These are phyloP conservation scores for Calocybe gangraenosa DNA, from an alignment of 768 basidiomycete species.

Conservation along the genomic window DNA sequence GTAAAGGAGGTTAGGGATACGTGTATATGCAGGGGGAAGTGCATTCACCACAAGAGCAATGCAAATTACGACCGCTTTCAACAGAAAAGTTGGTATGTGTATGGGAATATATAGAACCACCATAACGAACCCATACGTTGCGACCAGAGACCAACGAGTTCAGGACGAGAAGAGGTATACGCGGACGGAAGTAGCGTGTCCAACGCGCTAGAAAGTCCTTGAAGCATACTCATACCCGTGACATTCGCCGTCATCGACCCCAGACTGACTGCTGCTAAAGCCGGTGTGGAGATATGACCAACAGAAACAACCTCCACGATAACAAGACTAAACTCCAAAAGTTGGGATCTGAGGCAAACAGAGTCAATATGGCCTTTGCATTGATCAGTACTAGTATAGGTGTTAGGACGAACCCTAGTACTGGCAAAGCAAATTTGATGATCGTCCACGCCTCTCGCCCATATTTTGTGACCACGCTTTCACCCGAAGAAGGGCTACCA, in stretches of 20 bases:
- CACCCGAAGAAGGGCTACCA: too few relatives aligned
- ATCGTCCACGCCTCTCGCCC: too few relatives aligned
- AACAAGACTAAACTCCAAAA: conserved; percentile 82
- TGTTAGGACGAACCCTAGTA: too few relatives aligned
- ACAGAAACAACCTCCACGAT: conserved; percentile 80
- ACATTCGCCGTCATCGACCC: conserved; percentile 68
- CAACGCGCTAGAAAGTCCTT: conserved; percentile 76
- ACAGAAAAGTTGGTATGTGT: background rate
- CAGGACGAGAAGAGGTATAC: conserved; percentile 82
- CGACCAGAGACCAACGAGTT: conserved; percentile 85
- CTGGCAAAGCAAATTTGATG: too few relatives aligned
- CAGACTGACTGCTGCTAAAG: conserved; percentile 77
- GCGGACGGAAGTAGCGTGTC: conserved; percentile 92
- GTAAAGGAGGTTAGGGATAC: background rate
- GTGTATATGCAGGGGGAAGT: conserved; percentile 3
- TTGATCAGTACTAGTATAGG: too few relatives aligned
- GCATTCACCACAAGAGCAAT: conserved; percentile 50
- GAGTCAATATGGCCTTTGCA: background rate
- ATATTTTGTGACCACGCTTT: too few relatives aligned
- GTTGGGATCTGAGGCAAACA: conserved; percentile 47
- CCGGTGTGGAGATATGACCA: conserved; percentile 83
- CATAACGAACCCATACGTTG: conserved; percentile 70
- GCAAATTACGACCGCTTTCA: conserved; percentile 56
- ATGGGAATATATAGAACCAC: background rate
- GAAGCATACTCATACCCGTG: conserved; percentile 71